These are phyloP conservation scores for Boletus subcaerulescens DNA, from an alignment of 768 basidiomycete species.

Conservation along the genomic window DNA sequence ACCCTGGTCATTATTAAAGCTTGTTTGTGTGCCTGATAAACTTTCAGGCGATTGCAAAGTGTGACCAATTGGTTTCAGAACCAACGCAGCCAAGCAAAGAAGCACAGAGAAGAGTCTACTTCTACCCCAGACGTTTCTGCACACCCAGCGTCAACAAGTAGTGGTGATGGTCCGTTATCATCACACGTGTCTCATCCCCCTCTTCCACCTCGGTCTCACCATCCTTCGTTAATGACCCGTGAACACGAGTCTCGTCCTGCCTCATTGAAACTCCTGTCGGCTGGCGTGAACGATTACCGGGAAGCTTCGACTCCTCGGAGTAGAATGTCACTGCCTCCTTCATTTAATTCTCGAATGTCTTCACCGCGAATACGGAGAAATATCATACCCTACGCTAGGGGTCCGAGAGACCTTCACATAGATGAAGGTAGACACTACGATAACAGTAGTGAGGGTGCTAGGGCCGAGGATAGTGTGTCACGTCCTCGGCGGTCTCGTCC, in stretches of 20 bases:
- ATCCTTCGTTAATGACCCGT: conserved; percentile 28
- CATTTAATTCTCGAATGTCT: conserved; percentile 24
- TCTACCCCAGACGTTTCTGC: conserved; percentile 22
- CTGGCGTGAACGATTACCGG: conserved; percentile 16
- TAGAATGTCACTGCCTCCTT: conserved; percentile 32
- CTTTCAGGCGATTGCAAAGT: conserved; percentile 69
- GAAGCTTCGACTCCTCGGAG: conserved; percentile 23
- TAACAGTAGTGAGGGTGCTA: conserved; percentile 18
- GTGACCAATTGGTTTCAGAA: conserved; percentile 90
- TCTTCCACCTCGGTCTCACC: conserved; percentile 29
- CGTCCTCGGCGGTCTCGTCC: conserved; percentile 74
- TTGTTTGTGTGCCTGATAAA: conserved; percentile 23
- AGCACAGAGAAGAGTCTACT: conserved; percentile 54
- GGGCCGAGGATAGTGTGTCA: conserved; percentile 34
- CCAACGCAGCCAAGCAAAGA: conserved; percentile 75
- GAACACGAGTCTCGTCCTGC: conserved; percentile 18
- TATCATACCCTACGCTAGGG: conserved; percentile 27
- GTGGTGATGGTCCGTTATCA: conserved; percentile 1
- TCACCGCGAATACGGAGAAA: conserved; percentile 32
- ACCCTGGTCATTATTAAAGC: conserved; percentile 4
- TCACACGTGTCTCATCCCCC: conserved; percentile 14
- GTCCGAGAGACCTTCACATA: conserved; percentile 22
- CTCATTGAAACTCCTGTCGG: conserved; percentile 11
- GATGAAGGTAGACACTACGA: conserved; percentile 26
- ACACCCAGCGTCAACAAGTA: conserved; percentile 3